phyloP scores from a whole-genome alignment of 352 stramenopile species.

The Globisporangium mamillatum region DNA sequence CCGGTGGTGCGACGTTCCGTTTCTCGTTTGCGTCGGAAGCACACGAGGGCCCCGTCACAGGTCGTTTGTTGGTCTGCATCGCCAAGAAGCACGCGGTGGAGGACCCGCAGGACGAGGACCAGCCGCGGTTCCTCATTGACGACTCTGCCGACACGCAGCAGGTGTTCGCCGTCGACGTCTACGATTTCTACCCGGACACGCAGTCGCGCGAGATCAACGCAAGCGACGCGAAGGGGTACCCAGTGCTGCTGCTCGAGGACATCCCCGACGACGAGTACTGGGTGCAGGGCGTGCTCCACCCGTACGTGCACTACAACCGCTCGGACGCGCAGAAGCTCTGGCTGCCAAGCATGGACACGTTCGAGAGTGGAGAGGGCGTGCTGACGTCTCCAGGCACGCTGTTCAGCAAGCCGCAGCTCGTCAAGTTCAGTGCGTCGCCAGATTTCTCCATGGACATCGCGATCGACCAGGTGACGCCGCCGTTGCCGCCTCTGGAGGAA shows the following conservation, averaged over 20 bases:
- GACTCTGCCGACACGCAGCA: conserved; percentile 40
- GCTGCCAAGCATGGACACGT: conserved; percentile 38
- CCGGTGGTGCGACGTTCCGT: conserved; percentile 20
- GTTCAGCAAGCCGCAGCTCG: conserved; percentile 50
- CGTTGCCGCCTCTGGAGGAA: conserved; percentile 35
- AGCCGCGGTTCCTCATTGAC: conserved; percentile 36
- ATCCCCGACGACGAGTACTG: conserved; percentile 39
- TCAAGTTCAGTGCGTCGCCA: conserved; percentile 28
- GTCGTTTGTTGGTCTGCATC: conserved; percentile 35
- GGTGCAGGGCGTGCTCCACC: conserved; percentile 39
- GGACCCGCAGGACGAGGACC: conserved; percentile 28
- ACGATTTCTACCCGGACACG: conserved; percentile 26
- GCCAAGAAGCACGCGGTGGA: conserved; percentile 37
- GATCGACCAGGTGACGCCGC: conserved; percentile 45
- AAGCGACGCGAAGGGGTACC: conserved; percentile 27
- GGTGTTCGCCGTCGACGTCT: conserved; percentile 42
- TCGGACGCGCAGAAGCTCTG: conserved; percentile 34
- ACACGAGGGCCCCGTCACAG: conserved; percentile 31
- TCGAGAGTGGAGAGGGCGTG: conserved; percentile 36
- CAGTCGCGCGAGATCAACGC: conserved; percentile 32
- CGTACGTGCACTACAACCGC: conserved; percentile 45
- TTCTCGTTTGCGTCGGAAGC: conserved; percentile 25
- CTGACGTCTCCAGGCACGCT: conserved; percentile 56
- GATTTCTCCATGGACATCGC: conserved; percentile 38
- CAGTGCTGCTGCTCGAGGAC: conserved; percentile 26